These are phyloP conservation scores for Porphyrellus cyaneotinctus DNA, from an alignment of 768 basidiomycete genomes.

Conservation along the genomic window DNA sequence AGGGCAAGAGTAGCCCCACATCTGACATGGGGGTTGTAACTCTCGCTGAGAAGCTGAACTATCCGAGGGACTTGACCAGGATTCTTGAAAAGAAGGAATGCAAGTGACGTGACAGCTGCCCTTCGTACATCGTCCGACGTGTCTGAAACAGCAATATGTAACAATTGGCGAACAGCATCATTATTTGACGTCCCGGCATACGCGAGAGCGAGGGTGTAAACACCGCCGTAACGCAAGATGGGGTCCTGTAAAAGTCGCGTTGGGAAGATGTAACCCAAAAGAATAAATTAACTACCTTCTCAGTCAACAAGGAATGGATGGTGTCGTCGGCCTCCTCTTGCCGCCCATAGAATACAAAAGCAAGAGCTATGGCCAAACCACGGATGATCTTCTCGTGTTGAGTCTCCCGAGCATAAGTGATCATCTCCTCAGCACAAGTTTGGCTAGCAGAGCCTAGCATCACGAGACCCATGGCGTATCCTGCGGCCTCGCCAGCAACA, in stretches of 20 bases:
- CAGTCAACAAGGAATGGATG: slow-evolving; percentile 70
- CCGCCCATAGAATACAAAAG: slow-evolving; percentile 87
- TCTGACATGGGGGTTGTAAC: slow-evolving; percentile 97
- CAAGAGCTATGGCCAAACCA: slow-evolving; percentile 87
- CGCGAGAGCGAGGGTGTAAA: slow-evolving; percentile 93
- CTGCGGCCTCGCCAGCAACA: slow-evolving; percentile 91
- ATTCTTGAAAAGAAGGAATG: slow-evolving; percentile 96
- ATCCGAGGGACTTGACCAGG: slow-evolving; percentile 94
- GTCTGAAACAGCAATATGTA: slow-evolving; percentile 97
- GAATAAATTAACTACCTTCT: slow-evolving; percentile 60
- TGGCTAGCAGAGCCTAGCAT: slow-evolving; percentile 92
- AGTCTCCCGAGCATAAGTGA: slow-evolving; percentile 93
- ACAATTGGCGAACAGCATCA: slow-evolving; percentile 80
- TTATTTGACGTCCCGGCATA: slow-evolving; percentile 97
- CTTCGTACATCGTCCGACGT: slow-evolving; percentile 96
- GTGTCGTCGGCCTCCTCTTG: slow-evolving; percentile 91
- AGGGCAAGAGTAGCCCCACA: slow-evolving; percentile 95
- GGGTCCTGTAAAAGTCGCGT: slow-evolving; percentile 62
- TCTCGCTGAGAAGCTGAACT: slow-evolving; percentile 94
- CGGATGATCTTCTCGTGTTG: slow-evolving; percentile 99
- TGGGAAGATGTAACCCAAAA: not conserved
- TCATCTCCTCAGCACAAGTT: slow-evolving; percentile 87
- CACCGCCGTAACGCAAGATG: slow-evolving; percentile 94
- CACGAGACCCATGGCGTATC: slow-evolving; percentile 96
- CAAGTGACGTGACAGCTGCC: slow-evolving; percentile 92